Percentiles rank a stretch among this genome's conserved stretches.
Conservation (phyloP, 257 asterid genomes). For the Cruciata laevipes region DNA sequence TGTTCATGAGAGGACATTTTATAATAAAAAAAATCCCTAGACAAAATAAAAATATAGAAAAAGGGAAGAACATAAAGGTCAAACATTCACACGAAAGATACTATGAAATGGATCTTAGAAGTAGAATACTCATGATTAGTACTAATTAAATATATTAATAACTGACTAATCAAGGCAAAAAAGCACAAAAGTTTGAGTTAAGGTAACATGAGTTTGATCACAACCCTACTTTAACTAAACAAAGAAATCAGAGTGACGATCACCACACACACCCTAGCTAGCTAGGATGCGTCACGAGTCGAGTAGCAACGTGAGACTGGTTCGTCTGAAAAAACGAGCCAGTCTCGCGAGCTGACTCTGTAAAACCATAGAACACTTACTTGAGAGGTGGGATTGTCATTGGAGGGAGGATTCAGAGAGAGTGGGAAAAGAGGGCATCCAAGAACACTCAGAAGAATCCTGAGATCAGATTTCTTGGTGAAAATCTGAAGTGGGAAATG, state of each 20-base stretch:
- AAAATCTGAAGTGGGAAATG: constrained; percentile 49
- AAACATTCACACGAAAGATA: constrained; percentile 8
- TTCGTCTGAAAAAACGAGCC: too few relatives aligned
- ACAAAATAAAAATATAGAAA: background rate
- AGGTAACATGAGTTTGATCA: background rate
- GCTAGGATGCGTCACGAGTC: background rate
- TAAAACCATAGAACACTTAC: constrained; percentile 25
- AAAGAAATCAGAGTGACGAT: background rate
- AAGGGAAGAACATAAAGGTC: background rate
- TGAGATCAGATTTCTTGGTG: constrained; percentile 65
- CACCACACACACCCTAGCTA: background rate
- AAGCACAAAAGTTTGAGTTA: background rate
- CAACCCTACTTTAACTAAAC: background rate
- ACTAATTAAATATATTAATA: background rate
- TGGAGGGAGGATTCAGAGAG: constrained; percentile 25
- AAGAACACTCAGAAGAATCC: constrained; percentile 57
- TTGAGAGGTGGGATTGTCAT: constrained; percentile 29
- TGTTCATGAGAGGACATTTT: background rate
- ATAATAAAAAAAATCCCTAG: background rate
- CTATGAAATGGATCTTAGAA: background rate
- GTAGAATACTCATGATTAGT: background rate
- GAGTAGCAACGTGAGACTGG: background rate
- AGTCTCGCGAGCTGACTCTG: background rate
- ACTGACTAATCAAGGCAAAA: background rate
- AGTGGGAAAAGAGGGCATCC: constrained; percentile 82